phyloP scores from a whole-genome alignment of 768 basidiomycete genomes.

The Boletus pseudo-olivaceus region DNA sequence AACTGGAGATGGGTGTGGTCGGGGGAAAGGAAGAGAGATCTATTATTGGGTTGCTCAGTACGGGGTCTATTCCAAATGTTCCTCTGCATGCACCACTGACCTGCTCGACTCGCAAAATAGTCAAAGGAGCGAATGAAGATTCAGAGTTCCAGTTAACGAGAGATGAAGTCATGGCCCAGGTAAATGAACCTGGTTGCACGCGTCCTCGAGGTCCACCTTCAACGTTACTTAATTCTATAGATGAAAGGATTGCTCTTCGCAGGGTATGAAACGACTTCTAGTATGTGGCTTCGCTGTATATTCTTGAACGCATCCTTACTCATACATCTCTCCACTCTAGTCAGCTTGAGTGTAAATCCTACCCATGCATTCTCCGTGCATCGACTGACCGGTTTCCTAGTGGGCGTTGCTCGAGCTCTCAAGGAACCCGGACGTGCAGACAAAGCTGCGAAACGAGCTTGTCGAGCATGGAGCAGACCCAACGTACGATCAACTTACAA shows the following conservation, averaged over 20 bases:
- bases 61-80: too few relatives aligned
- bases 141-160: slow-evolving; percentile 20
- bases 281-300: not conserved
- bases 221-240: slow-evolving; percentile 4
- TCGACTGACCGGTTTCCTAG: slow-evolving; percentile 17
- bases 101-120: too few relatives aligned
- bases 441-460: slow-evolving; percentile 48
- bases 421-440: slow-evolving; percentile 19
- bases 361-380: slow-evolving; percentile 2
- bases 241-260: too few relatives aligned
- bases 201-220: too few relatives aligned
- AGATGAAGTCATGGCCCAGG: slow-evolving; percentile 29
- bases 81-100: too few relatives aligned
- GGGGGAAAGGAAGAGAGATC: slow-evolving; percentile 23
- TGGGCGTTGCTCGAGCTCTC: slow-evolving; percentile 43
- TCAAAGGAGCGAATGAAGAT: not conserved
- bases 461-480: slow-evolving; percentile 42
- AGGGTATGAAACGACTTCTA: too few relatives aligned
- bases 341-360: too few relatives aligned
- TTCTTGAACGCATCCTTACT: not conserved
- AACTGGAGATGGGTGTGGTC: slow-evolving; percentile 22
- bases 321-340: too few relatives aligned
- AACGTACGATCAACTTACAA: slow-evolving; percentile 49
- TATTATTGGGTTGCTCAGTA: too few relatives aligned
- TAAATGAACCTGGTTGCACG: not conserved